phyloP scores from a whole-genome alignment of 2,329 filamentous ascomycete species.

The Stemphylium beticola region DNA sequence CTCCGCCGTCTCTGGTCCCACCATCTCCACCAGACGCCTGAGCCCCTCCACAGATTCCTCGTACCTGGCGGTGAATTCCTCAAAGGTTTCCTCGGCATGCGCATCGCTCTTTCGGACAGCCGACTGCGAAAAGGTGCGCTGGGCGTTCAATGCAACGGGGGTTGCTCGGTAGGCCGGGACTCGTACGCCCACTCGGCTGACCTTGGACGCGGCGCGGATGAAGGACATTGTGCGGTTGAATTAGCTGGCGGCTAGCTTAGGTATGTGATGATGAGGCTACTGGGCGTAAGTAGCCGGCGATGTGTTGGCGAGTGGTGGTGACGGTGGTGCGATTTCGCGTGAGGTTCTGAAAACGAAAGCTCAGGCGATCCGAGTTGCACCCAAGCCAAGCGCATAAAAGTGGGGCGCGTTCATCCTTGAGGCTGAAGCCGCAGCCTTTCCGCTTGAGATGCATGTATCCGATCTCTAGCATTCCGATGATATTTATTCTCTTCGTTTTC shows the following conservation, averaged over 20 bases:
- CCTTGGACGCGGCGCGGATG: conserved; percentile 46
- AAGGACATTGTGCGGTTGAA: conserved; percentile 47
- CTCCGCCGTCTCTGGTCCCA: conserved; percentile 19
- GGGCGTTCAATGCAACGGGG: conserved; percentile 41
- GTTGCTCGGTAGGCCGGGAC: conserved; percentile 44
- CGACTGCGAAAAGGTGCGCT: conserved; percentile 59
- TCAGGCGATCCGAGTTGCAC: conserved; percentile 30
- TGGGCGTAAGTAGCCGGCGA: conserved; percentile 30
- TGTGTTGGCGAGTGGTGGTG: conserved; percentile 33
- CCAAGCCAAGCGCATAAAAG: conserved; percentile 30
- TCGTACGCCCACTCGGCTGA: conserved; percentile 42
- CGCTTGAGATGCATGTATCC: background rate
- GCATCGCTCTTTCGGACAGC: conserved; percentile 54
- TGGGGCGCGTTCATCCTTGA: conserved; percentile 21
- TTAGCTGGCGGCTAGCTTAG: conserved; percentile 32
- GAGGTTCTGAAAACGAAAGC: conserved; percentile 35
- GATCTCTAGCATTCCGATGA: too few species aligned
- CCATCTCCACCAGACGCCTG: conserved; percentile 15
- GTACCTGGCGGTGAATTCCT: conserved; percentile 98
- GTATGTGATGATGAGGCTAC: conserved; percentile 20
- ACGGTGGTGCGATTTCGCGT: conserved; percentile 28
- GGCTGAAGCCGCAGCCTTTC: conserved; percentile 11
- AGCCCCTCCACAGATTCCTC: conserved; percentile 39
- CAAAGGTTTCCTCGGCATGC: conserved; percentile 95
- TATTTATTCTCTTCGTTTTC: background rate